Percentiles rank a stretch among this genome's conserved stretches.
Conservation (phyloP, 306 rosid genomes). For the Citrullus amarus region DNA sequence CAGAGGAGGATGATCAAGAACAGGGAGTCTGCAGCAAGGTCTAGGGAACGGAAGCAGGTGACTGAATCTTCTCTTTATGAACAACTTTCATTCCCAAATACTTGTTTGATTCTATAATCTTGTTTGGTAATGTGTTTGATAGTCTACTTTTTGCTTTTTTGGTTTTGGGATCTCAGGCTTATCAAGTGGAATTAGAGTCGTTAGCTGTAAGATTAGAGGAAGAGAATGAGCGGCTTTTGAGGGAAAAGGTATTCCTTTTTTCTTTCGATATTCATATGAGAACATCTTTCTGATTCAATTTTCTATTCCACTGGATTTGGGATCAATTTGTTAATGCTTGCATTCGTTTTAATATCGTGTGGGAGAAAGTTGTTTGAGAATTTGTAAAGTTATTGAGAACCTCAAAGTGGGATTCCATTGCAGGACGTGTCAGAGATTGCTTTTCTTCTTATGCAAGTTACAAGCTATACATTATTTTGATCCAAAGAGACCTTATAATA, state of each 20-base stretch:
- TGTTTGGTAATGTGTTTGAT: background rate
- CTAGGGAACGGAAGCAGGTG: conserved; percentile 55
- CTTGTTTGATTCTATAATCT: background rate
- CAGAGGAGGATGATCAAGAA: conserved; percentile 58
- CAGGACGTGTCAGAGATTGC: background rate
- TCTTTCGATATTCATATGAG: background rate
- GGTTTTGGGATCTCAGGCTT: conserved; percentile 40
- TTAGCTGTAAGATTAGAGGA: conserved; percentile 67
- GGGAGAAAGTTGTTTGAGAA: background rate
- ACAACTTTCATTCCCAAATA: background rate
- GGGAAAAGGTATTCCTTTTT: conserved; percentile 57
- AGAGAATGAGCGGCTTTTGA: conserved; percentile 60
- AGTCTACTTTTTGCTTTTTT: background rate
- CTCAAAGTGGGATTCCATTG: background rate
- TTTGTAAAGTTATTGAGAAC: background rate
- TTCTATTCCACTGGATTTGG: conserved; percentile 1
- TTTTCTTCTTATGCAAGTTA: background rate
- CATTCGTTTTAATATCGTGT: background rate
- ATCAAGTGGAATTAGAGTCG: conserved; percentile 78
- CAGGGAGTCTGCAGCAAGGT: conserved; percentile 52
- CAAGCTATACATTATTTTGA: background rate
- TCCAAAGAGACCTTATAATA: background rate
- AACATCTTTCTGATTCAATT: background rate
- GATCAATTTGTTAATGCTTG: background rate
- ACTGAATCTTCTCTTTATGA: background rate